A percentile compares a stretch with the other conserved stretches of the same genome.
Conservation (phyloP, 2,329 filamentous ascomycete genomes). For the Colletotrichum navitas region DNA sequence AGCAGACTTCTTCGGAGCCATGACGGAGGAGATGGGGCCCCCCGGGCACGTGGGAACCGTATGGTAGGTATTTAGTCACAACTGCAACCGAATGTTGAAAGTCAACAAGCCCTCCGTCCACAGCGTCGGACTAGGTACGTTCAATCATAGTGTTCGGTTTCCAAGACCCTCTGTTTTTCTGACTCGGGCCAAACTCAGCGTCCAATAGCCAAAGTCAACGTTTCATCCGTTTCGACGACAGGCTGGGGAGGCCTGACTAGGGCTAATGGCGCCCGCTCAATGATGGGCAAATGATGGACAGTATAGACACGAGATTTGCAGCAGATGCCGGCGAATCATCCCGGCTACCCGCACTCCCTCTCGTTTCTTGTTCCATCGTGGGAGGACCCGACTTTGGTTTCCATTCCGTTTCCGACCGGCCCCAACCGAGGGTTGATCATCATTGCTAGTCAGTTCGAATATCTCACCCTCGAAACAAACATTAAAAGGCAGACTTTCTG, state of each 20-base stretch:
- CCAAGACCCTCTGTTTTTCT: neutral
- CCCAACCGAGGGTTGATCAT: neutral
- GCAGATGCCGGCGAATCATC: slow-evolving; percentile 18
- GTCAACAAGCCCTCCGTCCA: neutral
- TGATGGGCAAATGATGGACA: neutral
- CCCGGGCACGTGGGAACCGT: neutral
- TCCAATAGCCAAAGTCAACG: neutral
- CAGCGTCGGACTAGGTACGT: neutral
- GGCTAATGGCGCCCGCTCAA: neutral
- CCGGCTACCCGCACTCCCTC: neutral
- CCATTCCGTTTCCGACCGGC: neutral
- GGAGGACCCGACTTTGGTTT: neutral
- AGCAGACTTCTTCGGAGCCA: too few relatives aligned
- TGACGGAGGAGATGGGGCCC: neutral
- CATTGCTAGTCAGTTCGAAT: too few relatives aligned
- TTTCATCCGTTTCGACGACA: slow-evolving; percentile 37
- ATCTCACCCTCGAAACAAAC: slow-evolving; percentile 10
- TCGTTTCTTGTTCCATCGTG: neutral
- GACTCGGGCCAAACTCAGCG: slow-evolving; percentile 6
- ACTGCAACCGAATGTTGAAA: neutral
- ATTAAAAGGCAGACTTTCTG: neutral
- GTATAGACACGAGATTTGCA: neutral
- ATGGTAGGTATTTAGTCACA: neutral
- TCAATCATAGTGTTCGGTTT: too few relatives aligned
- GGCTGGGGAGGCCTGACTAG: slow-evolving; percentile 8